Evolutionary conservation across 1,284 basidiomycete species (phyloP), one percentile per base, ranked within the genome.

Genomic region (Bondarzewia mesenterica): DNA sequence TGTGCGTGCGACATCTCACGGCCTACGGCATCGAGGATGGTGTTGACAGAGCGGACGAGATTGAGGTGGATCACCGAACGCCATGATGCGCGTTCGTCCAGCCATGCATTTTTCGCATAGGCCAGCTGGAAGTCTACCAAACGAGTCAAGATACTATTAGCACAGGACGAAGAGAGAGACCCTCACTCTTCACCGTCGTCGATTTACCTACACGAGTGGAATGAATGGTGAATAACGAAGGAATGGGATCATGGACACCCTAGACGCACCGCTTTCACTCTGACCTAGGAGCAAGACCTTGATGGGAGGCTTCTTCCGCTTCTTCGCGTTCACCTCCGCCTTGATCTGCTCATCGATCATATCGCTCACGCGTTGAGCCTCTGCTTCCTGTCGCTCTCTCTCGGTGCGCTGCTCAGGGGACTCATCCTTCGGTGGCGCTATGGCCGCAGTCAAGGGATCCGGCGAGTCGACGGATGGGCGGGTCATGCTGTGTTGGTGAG

Each of bases 31-130:
- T 82, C 73, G n/a, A 85, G 67, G 43, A 87, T 76, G 39, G 63
- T 63, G 56, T 80, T 75, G 57, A 85, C 72, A 54, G 81, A 83
- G 51, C 82, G 77, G 49, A 86, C 73, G 61, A 89, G 75, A 61
- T 89, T 82, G 60, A 89, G 76, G 57, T 82, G 81, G 55, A 89
- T 81, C 53, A 89, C 82, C 7, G 75, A 68, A 15, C 82, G 77
- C 87, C 87, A 89, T 25, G 82, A 76, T 3, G 71, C 65, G 46
- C 77, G 78, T 57, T 88, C 82, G 52, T 80, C 76, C 3, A 72
- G 70, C 80, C 86, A 85, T 58, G 82, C 77, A 46, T 72, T 69
- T 23, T 70, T 70, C 16, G 85, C 79, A 56, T 85, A 84, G 4
- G 75, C 76, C 2, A 89, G 63, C 56, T 85, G 83, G 57, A 88